Base-by-base conservation (phyloP, 2,329 filamentous ascomycete species). In the Microdochium trichocladiopsis region DNA sequence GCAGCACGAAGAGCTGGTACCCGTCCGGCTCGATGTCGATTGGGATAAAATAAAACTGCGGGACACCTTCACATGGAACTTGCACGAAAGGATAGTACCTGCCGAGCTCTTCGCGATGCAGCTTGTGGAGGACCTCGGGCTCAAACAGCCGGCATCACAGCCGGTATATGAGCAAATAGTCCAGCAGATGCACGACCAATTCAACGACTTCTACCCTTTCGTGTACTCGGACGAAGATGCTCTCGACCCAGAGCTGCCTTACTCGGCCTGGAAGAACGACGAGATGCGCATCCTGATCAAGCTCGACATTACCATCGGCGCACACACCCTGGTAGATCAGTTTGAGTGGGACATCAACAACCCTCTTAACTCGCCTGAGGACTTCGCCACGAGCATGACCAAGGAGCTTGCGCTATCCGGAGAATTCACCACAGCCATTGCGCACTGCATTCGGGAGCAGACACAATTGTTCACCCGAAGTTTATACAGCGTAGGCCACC, bases 301-400 rank as follows among this genome's bases (percentile, higher is more conserved):
- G 70, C 78, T 99, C 50, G 96, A 97, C 70, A 96, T 99, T 63
- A 97, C 94, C 6, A 96, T 99, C 64, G 94, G 93, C 41, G 87
- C 90, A 57, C 90, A 95, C 64, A 97, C 92, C 0, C 77, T 99
- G 24, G 87, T 96, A 33, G 94, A 99, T 63, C 94, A 97, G 66
- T 97, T 99, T 56, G 94, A 99, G 70, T 99, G 94, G 94, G 94
- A 99, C 61, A 91, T 97, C 66, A 97, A 97, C 70, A 95, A 96
- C 66, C 88, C 92, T 0, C 74, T 87, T 51, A 99, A 99, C 68
- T 95, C 88, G 0, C 91, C 94, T 2, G 94, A 99, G 70, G 90
- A 95, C 53, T 99, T 99, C 67, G 94, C 94, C 24, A 77, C 82
- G 55, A 86, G 86, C 65, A 95, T 97, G 90, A 85, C 92, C 0